Conservation (phyloP, 202 grass and related monocot genomes). For the Musa balbisiana region DNA sequence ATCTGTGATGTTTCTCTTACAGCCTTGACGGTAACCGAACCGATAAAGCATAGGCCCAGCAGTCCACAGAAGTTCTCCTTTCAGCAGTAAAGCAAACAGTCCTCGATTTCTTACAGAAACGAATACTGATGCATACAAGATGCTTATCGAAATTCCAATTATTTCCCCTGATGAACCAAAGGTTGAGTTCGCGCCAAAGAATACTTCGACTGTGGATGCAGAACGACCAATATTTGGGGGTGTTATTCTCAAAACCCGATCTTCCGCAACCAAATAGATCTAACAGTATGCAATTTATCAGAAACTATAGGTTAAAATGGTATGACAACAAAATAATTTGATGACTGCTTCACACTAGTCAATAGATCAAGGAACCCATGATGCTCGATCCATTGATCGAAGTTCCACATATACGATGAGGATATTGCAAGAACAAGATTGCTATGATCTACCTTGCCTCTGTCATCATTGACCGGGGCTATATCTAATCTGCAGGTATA, state of each 20-base stretch:
- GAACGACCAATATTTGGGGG: slow-evolving; percentile 30
- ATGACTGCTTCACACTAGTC: not conserved
- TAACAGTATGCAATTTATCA: slow-evolving; percentile 16
- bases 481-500: slow-evolving; percentile 38
- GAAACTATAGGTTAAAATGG: not conserved
- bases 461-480: slow-evolving; percentile 29
- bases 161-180: slow-evolving; percentile 43
- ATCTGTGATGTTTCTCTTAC: slow-evolving; percentile 36
- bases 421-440: not conserved
- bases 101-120: slow-evolving; percentile 52
- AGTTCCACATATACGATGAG: not conserved
- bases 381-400: too few relatives aligned
- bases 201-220: slow-evolving; percentile 29
- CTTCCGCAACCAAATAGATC: slow-evolving; percentile 76
- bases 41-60: slow-evolving; percentile 38
- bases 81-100: slow-evolving; percentile 50
- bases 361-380: not conserved
- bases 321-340: not conserved
- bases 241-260: slow-evolving; percentile 51
- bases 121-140: slow-evolving; percentile 40
- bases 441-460: slow-evolving; percentile 33
- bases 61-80: slow-evolving; percentile 47
- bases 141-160: slow-evolving; percentile 44
- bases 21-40: slow-evolving; percentile 42
- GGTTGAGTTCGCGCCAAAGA: slow-evolving; percentile 45